Evolutionary conservation across 2,329 filamentous ascomycete genomes (phyloP).

Genomic region (Hypomyces perniciosus): DNA sequence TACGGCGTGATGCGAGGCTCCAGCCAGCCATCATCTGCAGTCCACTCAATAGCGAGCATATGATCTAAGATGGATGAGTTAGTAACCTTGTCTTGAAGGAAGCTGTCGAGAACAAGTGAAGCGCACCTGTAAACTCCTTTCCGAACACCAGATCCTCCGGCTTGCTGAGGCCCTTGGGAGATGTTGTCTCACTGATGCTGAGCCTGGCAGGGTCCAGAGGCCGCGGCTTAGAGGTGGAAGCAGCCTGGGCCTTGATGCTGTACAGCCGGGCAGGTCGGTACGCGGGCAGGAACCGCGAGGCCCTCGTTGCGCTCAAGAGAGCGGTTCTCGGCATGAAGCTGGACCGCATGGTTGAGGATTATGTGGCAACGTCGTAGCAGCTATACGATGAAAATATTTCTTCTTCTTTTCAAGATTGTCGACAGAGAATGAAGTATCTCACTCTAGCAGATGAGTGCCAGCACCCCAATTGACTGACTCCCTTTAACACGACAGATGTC

Average conservation of each 20-base stretch:
- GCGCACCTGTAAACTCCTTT: slow-evolving; percentile 74
- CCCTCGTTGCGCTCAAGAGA: slow-evolving; percentile 28
- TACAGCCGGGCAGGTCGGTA: slow-evolving; percentile 33
- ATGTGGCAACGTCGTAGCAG: too few species aligned
- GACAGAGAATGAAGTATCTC: neutral
- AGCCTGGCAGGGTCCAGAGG: slow-evolving; percentile 75
- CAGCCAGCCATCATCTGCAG: slow-evolving; percentile 74
- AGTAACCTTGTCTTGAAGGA: neutral
- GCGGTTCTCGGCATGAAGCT: slow-evolving; percentile 25
- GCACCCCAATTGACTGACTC: neutral
- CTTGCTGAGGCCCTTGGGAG: slow-evolving; percentile 67
- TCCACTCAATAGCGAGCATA: slow-evolving; percentile 96
- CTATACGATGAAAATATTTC: too few species aligned
- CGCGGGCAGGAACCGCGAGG: slow-evolving; percentile 30
- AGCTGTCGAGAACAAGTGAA: neutral
- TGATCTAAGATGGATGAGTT: slow-evolving; percentile 57
- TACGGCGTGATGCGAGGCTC: slow-evolving; percentile 82
- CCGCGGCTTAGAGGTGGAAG: slow-evolving; percentile 48
- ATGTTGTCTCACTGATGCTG: slow-evolving; percentile 64
- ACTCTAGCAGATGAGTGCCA: neutral
- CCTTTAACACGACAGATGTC: neutral
- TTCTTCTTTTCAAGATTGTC: neutral
- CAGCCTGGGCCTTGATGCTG: slow-evolving; percentile 48
- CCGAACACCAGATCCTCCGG: slow-evolving; percentile 86
- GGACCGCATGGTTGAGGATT: slow-evolving; percentile 24